Percentiles rank a stretch among this genome's conserved stretches.
Evolutionary conservation across 306 rosid genomes (phyloP).

Genomic region (Cicer bijugum): DNA sequence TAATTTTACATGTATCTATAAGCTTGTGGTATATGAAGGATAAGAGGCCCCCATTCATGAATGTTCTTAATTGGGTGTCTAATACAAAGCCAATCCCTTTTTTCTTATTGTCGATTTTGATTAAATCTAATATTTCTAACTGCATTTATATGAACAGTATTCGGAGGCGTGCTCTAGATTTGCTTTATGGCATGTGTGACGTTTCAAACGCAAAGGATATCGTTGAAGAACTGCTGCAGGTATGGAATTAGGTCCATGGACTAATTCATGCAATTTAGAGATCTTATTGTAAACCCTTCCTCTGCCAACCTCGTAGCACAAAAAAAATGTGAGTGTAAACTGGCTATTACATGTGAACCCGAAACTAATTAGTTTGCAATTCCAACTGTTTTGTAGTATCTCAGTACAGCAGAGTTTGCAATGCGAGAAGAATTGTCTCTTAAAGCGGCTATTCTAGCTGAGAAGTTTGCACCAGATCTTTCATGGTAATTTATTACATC

Average conservation of each 20-base stretch:
- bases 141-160: constrained; percentile 63
- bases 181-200: constrained; percentile 99
- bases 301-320: neutral
- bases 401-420: constrained; percentile 95
- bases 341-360: constrained; percentile 41
- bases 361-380: constrained; percentile 45
- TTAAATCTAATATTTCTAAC: constrained; percentile 41
- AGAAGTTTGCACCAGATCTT: constrained; percentile 98
- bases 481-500: constrained; percentile 69
- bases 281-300: constrained; percentile 12
- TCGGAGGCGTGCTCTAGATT: constrained; percentile 98
- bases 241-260: constrained; percentile 44
- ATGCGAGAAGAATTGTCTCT: constrained; percentile 99
- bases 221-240: constrained; percentile 97
- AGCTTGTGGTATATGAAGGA: constrained; percentile 23
- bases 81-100: constrained; percentile 16
- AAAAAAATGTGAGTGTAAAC: constrained; percentile 23
- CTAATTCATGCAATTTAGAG: constrained; percentile 31
- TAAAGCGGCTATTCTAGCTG: constrained; percentile 99
- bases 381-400: constrained; percentile 73
- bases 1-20: neutral
- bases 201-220: constrained; percentile 98
- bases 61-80: neutral
- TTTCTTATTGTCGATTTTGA: constrained; percentile 3
- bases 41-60: constrained; percentile 13